phyloP scores from a whole-genome alignment of 2,329 filamentous ascomycete genomes.

The Trichoderma guizhouense region DNA sequence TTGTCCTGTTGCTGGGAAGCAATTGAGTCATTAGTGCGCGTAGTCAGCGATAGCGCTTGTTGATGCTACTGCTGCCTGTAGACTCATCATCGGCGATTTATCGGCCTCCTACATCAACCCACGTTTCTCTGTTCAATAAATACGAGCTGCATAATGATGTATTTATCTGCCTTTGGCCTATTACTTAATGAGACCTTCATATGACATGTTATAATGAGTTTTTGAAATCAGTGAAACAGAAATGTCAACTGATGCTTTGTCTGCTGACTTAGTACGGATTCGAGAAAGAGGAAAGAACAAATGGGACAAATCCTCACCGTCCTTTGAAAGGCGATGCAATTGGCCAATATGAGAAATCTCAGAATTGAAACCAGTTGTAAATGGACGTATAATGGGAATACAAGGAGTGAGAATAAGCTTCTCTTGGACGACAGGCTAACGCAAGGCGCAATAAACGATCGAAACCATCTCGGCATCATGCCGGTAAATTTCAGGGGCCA shows the following conservation, averaged over 20 bases:
- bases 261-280: no score
- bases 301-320: no score
- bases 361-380: not conserved
- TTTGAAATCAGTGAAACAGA: not conserved
- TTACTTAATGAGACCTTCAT: not conserved
- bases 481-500: not conserved
- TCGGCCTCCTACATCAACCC: not conserved
- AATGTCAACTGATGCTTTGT: no score
- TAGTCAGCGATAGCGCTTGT: not conserved
- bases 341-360: not conserved
- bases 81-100: not conserved
- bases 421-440: not conserved
- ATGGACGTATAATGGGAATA: not conserved
- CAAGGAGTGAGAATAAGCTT: not conserved
- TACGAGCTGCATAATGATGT: not conserved
- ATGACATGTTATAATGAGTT: not conserved
- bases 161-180: not conserved
- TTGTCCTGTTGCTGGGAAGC: not conserved
- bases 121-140: not conserved
- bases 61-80: not conserved
- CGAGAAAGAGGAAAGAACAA: no score
- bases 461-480: not conserved
- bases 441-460: not conserved
- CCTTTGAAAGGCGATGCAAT: not conserved
- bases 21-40: not conserved